Evolutionary conservation across 805 yeast species (phyloP).

Genomic region (Candida ortonii): DNA sequence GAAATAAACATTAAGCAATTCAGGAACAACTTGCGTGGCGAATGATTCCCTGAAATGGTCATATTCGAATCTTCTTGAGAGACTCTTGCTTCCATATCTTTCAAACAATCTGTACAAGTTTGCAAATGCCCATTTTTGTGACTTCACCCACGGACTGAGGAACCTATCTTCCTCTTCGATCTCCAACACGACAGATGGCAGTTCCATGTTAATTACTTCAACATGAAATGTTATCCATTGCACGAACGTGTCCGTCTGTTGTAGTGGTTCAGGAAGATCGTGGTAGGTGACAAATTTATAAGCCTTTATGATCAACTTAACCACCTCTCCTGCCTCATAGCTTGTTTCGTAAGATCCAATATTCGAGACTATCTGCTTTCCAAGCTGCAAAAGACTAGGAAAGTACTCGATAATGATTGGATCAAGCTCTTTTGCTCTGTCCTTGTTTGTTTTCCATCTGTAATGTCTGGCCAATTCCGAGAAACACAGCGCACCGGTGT

Average conservation of each 20-base stretch:
- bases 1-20: conserved; percentile 61
- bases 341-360: conserved; percentile 21
- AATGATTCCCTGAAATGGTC: conserved; percentile 58
- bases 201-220: conserved; percentile 53
- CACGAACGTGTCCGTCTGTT: conserved; percentile 48
- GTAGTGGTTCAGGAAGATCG: conserved; percentile 71
- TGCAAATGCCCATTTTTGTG: conserved; percentile 87
- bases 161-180: conserved; percentile 53
- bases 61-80: conserved; percentile 50
- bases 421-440: conserved; percentile 52
- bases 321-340: conserved; percentile 59
- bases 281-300: conserved; percentile 79
- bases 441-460: conserved; percentile 69
- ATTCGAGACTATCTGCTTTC: conserved; percentile 49
- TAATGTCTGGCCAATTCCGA: conserved; percentile 71
- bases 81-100: conserved; percentile 58
- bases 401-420: conserved; percentile 59
- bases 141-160: conserved; percentile 62
- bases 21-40: conserved; percentile 63
- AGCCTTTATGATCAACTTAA: conserved; percentile 70
- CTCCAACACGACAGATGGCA: conserved; percentile 52
- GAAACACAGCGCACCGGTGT: conserved; percentile 74
- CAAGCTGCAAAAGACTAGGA: conserved; percentile 66
- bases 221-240: conserved; percentile 81
- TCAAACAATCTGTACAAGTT: conserved; percentile 69